Percentiles rank a stretch among this genome's conserved stretches.
Conservation (phyloP, 306 rosid species). For the Malus fusca region DNA sequence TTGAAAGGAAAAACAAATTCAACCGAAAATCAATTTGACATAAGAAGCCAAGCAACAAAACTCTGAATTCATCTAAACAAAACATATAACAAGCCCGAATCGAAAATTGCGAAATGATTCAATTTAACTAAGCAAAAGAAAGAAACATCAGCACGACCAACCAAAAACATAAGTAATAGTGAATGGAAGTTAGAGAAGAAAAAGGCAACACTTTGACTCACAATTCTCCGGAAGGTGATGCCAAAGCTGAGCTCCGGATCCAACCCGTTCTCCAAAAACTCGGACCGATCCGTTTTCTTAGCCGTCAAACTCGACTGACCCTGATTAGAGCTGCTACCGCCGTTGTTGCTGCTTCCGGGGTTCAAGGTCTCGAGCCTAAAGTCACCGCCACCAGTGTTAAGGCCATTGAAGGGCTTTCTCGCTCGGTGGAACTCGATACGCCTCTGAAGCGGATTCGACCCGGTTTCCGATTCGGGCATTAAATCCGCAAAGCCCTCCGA, state of each 20-base stretch:
- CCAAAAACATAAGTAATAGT: not conserved
- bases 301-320: constrained; percentile 12
- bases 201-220: constrained; percentile 32
- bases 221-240: constrained; percentile 71
- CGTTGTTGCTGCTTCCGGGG: constrained; percentile 24
- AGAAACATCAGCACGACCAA: not conserved
- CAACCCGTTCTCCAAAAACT: constrained; percentile 52
- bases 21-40: not conserved
- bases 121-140: not conserved
- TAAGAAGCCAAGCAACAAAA: not conserved
- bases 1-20: not conserved
- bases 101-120: not conserved
- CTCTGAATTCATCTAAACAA: not conserved
- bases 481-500: constrained; percentile 19
- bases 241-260: constrained; percentile 91
- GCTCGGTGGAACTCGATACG: constrained; percentile 49
- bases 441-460: constrained; percentile 20
- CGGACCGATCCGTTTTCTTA: constrained; percentile 54
- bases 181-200: not conserved
- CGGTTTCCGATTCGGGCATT: constrained; percentile 11
- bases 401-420: constrained; percentile 46
- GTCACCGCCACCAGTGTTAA: constrained; percentile 42
- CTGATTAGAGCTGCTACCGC: not conserved
- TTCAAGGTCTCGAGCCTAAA: constrained; percentile 75
- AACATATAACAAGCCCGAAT: not conserved